Percentiles rank a stretch among this genome's conserved stretches.
These are phyloP conservation scores for Roridomyces roridus DNA, from an alignment of 768 basidiomycete species.

Conservation along the genomic window DNA sequence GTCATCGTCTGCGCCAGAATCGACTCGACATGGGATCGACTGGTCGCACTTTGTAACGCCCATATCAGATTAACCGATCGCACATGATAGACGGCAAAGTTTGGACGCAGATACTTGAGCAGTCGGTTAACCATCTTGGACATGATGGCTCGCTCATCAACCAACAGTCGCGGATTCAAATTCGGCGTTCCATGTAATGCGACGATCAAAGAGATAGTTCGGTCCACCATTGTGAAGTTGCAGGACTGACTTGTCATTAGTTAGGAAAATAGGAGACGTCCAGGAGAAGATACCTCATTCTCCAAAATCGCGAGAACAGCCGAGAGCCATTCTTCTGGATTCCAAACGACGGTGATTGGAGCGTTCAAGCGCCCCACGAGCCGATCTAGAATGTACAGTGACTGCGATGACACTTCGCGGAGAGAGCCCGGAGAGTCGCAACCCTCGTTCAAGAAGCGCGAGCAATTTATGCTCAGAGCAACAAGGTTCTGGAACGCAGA, in stretches of 20 bases:
- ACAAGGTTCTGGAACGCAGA: constrained; percentile 63
- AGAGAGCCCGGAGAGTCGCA: constrained; percentile 37
- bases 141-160: constrained; percentile 64
- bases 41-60: constrained; percentile 67
- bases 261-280: background rate
- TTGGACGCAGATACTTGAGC: constrained; percentile 72
- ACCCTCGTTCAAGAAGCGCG: constrained; percentile 40
- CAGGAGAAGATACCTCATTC: constrained; percentile 53
- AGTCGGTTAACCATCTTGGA: constrained; percentile 71
- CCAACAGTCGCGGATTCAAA: constrained; percentile 56
- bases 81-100: constrained; percentile 75
- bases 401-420: constrained; percentile 59
- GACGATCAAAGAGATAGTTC: constrained; percentile 61
- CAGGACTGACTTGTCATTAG: constrained; percentile 45
- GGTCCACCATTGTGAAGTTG: constrained; percentile 75
- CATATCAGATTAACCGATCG: constrained; percentile 85
- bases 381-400: constrained; percentile 56
- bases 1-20: constrained; percentile 78
- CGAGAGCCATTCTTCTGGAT: constrained; percentile 68
- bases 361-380: constrained; percentile 53
- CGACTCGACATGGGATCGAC: constrained; percentile 73
- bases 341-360: constrained; percentile 56
- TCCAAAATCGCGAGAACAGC: constrained; percentile 59
- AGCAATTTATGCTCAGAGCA: constrained; percentile 52
- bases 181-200: constrained; percentile 56